Percentiles rank a stretch among this genome's conserved stretches.
Conservation (phyloP, 352 stramenopile genomes). For the Pythium plurisporium region DNA sequence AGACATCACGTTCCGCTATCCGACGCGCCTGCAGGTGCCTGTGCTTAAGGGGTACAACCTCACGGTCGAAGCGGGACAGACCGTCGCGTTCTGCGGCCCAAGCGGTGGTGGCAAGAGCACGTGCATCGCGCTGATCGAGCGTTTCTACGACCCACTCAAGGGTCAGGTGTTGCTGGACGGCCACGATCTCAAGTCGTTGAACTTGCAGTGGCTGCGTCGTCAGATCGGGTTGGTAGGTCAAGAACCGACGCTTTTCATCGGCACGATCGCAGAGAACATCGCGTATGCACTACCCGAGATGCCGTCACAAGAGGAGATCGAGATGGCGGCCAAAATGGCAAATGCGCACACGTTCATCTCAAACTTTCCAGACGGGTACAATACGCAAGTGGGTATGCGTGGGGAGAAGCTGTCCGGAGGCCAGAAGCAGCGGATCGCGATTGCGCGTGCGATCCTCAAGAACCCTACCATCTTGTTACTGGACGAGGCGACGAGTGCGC, state of each 20-base stretch:
- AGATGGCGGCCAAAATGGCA: constrained; percentile 86
- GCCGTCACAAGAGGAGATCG: constrained; percentile 64
- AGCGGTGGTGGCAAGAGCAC: constrained; percentile 15
- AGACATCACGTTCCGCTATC: constrained; percentile 77
- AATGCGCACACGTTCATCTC: constrained; percentile 93
- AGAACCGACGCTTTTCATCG: constrained; percentile 52
- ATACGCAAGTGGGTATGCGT: constrained; percentile 91
- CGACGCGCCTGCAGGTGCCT: constrained; percentile 45
- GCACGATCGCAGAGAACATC: constrained; percentile 68
- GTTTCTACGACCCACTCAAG: constrained; percentile 61
- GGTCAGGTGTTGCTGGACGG: constrained; percentile 74
- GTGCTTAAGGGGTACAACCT: constrained; percentile 88
- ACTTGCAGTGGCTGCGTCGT: constrained; percentile 50
- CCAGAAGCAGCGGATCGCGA: constrained; percentile 84
- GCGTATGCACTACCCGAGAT: constrained; percentile 40
- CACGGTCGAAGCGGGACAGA: constrained; percentile 60
- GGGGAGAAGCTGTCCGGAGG: constrained; percentile 77
- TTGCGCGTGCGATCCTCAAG: constrained; percentile 90
- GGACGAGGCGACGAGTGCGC: constrained; percentile 89
- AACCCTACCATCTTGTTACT: constrained; percentile 85
- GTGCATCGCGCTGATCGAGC: constrained; percentile 42
- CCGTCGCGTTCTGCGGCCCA: constrained; percentile 40
- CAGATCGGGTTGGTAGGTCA: constrained; percentile 52
- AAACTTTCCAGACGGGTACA: constrained; percentile 85
- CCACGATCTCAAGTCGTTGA: constrained; percentile 64